Conservation (phyloP, 495 filamentous ascomycete genomes). For the Xylaria acuta region DNA sequence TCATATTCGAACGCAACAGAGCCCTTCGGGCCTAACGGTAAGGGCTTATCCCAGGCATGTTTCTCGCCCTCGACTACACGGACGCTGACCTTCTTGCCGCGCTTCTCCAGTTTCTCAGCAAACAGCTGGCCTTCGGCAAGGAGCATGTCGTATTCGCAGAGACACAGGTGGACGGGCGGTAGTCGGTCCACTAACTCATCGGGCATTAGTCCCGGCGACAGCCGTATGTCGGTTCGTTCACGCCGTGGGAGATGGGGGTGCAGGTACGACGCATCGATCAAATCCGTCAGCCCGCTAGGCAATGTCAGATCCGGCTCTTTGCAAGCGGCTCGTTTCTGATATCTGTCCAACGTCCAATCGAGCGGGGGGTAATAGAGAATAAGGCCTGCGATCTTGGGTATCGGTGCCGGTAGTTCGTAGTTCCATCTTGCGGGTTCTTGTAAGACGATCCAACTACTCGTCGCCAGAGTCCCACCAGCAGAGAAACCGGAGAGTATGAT, state of each 20-base stretch:
- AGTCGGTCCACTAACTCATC: slow-evolving; percentile 40
- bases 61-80: slow-evolving; percentile 66
- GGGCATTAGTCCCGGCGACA: slow-evolving; percentile 32
- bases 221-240: slow-evolving; percentile 24
- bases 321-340: slow-evolving; percentile 63
- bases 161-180: slow-evolving; percentile 60
- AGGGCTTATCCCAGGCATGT: slow-evolving; percentile 81
- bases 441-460: slow-evolving; percentile 58
- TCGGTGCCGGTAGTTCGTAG: slow-evolving; percentile 21
- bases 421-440: slow-evolving; percentile 62
- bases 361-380: slow-evolving; percentile 75
- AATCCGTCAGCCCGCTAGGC: slow-evolving; percentile 67
- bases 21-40: slow-evolving; percentile 45
- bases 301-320: slow-evolving; percentile 68
- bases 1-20: slow-evolving; percentile 33
- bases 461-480: slow-evolving; percentile 75
- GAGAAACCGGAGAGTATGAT: slow-evolving; percentile 76
- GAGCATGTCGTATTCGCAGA: slow-evolving; percentile 83
- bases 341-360: slow-evolving; percentile 72
- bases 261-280: slow-evolving; percentile 78
- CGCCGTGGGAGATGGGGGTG: slow-evolving; percentile 40
- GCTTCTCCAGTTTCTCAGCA: slow-evolving; percentile 55
- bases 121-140: slow-evolving; percentile 65
- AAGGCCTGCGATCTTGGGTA: slow-evolving; percentile 24
- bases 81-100: slow-evolving; percentile 66